Evolutionary conservation across 768 basidiomycete genomes (phyloP), one percentile per base, ranked within the genome.

Genomic region (Mycena vitilis): DNA sequence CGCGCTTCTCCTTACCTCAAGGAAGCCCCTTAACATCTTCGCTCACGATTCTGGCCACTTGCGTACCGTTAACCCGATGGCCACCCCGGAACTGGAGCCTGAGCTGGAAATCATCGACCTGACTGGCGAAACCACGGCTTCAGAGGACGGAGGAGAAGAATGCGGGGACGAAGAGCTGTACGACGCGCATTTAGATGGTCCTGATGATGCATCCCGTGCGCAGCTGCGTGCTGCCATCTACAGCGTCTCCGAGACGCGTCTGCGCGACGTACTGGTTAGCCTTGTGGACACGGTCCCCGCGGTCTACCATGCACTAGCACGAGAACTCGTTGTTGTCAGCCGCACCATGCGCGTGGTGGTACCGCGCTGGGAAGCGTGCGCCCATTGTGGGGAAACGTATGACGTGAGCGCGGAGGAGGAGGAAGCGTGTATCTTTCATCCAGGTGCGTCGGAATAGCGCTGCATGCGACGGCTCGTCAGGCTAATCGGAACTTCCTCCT

Each of bases 401-500:
- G 86, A 88, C 67, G 75, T 79, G 49, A 79, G 80, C 15, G 75
- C 72, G 7, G 68, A 74, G 49, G 76, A 82, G 52, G 80, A 81
- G 5, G 79, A 77, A 4, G 85, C 85, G 65, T 89, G 87, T 66
- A 53, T 67, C 20, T 87, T 85, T 70, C 88, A 89, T 78, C 82
- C 85, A 49, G 87, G 88, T 87, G 61, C 58, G 82, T 68, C 22
- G 20, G 30, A 10, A 9, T 40, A 15, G n/a, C 54, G 40, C 37
- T 49, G 51, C 55, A 18, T 60, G 25, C 25, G 34, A 34, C 47
- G 51, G 34, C 22, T 53, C 61, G 51, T 37, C 53, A 48, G 30
- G 20, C 53, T 51, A 23, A 23, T 40, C 54, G 23, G 12, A 22
- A 42, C 63, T 58, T 52, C 37, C 30, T 65, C 48, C 2, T 61